Percentiles rank a stretch among this genome's conserved stretches.
These are phyloP conservation scores for Phytomonas sp. DNA, from an alignment of 208 protist species.

Conservation along the genomic window DNA sequence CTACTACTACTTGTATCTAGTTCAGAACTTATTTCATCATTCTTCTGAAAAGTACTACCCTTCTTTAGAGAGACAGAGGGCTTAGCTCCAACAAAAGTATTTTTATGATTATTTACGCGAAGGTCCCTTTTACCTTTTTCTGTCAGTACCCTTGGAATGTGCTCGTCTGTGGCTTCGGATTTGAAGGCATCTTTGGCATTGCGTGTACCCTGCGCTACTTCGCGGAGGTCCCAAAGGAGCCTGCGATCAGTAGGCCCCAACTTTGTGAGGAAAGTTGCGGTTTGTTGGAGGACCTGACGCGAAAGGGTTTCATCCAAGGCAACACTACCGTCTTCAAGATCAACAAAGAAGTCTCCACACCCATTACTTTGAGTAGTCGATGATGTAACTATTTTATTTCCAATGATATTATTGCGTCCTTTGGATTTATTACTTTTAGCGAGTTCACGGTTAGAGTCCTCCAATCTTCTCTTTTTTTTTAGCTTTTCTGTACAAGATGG, in stretches of 20 bases:
- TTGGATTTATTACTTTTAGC: neutral
- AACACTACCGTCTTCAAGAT: slow-evolving; percentile 22
- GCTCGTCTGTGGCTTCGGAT: neutral
- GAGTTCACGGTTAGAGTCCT: neutral
- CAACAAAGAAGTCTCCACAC: slow-evolving; percentile 12
- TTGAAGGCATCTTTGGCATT: neutral
- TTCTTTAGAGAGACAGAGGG: neutral
- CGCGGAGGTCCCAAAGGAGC: slow-evolving; percentile 52
- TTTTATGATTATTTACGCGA: neutral
- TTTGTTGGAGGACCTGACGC: slow-evolving; percentile 33
- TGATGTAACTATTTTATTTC: neutral
- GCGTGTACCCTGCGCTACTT: slow-evolving; percentile 44
- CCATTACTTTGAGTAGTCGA: neutral
- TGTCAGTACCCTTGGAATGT: neutral
- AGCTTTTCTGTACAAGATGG: neutral
- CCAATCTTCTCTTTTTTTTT: neutral
- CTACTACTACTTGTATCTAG: slow-evolving; percentile 26
- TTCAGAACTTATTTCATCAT: neutral
- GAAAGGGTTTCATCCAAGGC: slow-evolving; percentile 47
- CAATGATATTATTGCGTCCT: neutral
- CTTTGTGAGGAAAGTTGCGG: slow-evolving; percentile 38
- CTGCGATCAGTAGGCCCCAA: slow-evolving; percentile 27
- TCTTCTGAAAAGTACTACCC: neutral
- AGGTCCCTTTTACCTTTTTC: neutral
- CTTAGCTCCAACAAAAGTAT: neutral